A percentile compares a stretch with the other conserved stretches of the same genome.
Evolutionary conservation across 1,139 yeast genomes (phyloP).

Genomic region (Pichia sp.): DNA sequence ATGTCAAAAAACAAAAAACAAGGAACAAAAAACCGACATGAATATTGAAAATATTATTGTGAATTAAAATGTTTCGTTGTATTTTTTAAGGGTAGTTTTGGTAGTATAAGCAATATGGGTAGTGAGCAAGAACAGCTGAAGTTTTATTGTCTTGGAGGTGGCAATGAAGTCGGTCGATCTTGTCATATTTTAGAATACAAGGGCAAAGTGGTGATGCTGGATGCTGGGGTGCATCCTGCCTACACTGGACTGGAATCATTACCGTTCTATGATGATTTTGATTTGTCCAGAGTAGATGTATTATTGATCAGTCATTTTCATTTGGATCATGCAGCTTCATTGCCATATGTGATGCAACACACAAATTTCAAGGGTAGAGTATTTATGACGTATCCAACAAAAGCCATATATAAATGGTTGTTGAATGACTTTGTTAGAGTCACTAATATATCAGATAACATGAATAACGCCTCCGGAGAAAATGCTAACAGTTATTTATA

Average conservation of each 20-base stretch:
- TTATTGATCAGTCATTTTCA: slow-evolving; percentile 90
- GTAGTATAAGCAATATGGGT: slow-evolving; percentile 1
- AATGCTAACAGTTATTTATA: slow-evolving; percentile 50
- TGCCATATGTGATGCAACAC: slow-evolving; percentile 97
- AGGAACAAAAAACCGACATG: not conserved
- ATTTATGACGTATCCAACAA: slow-evolving; percentile 98
- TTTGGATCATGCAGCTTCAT: slow-evolving; percentile 93
- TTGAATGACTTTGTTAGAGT: slow-evolving; percentile 91
- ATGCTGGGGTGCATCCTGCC: slow-evolving; percentile 98
- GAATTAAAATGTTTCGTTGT: not conserved
- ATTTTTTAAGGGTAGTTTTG: not conserved
- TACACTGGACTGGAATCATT: slow-evolving; percentile 81
- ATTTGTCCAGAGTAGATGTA: slow-evolving; percentile 78
- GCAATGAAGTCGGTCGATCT: slow-evolving; percentile 95
- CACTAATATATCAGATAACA: slow-evolving; percentile 58
- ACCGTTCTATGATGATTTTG: slow-evolving; percentile 94
- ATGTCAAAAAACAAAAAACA: not conserved
- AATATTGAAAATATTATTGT: not conserved
- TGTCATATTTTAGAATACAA: slow-evolving; percentile 90
- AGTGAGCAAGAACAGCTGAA: slow-evolving; percentile 23
- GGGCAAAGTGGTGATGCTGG: slow-evolving; percentile 95
- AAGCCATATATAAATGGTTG: slow-evolving; percentile 94
- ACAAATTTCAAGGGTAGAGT: slow-evolving; percentile 92
- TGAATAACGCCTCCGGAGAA: slow-evolving; percentile 29
- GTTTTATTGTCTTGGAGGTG: slow-evolving; percentile 98